Base-by-base conservation (phyloP, 306 rosid species). In the Cucumis hystrix region DNA sequence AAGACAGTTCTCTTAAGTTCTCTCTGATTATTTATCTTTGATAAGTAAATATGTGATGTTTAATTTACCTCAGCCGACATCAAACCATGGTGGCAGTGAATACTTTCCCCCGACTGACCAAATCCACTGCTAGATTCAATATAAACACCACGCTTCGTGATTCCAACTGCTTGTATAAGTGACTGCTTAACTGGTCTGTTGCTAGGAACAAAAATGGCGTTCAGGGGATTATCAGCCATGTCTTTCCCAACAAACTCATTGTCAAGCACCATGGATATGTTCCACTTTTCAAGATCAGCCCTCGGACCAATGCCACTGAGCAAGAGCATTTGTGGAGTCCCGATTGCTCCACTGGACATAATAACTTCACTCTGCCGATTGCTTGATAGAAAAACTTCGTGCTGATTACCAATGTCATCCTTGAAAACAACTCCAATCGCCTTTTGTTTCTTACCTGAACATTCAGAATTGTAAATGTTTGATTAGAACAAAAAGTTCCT, bases 191-290 rank as follows among this genome's bases (percentile, higher is more conserved):
- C 83, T 40, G 86, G 86, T 45, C 83, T 87, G 1, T 76, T 85
- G 43, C 88, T 79, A 67, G 99, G 99, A 79, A 91, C 91, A 79
- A 87, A 95, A 28, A 95, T 39, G n/a, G 97, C 37, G 83, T 95
- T 95, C 97, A 95, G 85, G n/a, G 99, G 99, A 80, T 95, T 95
- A 83, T 92, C 99, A 43, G 83, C 91, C 97, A 95, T 92, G 86
- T 96, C 97, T 43, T 86, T 85, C 60, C 99, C 99, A 70, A 95
- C 97, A 85, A 83, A 89, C 10, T 68, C 83, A 45, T 92, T 95
- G 64, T 88, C 73, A 65, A 83, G 86, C 33, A 95, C 90, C 55
- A 88, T 77, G 10, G 97, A 77, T 54, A 95, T 92, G 47, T 91
- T 92, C 79, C 92, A 77, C 58, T 87, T 85, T 23, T 86, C 35